Conservation (phyloP, 176 grass and related monocot genomes). For the Triticum turgidum region DNA sequence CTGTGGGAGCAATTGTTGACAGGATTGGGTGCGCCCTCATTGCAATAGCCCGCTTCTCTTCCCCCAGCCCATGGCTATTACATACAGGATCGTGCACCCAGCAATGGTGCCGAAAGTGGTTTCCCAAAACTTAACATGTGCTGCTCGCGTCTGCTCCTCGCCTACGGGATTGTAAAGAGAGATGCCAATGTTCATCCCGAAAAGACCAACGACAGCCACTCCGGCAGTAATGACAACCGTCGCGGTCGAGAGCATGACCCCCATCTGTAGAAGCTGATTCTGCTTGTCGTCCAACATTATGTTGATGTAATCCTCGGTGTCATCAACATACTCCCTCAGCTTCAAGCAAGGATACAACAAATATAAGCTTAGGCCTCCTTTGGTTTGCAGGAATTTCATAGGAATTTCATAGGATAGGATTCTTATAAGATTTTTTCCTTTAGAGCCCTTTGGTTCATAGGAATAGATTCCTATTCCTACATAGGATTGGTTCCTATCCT, state of each 20-base stretch:
- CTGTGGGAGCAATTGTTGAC: neutral
- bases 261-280: constrained; percentile 74
- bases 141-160: neutral
- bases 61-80: constrained; percentile 61
- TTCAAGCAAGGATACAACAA: constrained; percentile 20
- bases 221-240: constrained; percentile 67
- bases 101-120: constrained; percentile 52
- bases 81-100: constrained; percentile 50
- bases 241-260: constrained; percentile 68
- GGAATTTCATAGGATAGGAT: too few relatives aligned
- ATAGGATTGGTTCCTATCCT: too few relatives aligned
- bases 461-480: too few relatives aligned
- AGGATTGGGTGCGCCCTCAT: neutral
- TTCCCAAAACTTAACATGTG: constrained; percentile 62
- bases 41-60: constrained; percentile 72
- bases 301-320: constrained; percentile 77
- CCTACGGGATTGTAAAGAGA: constrained; percentile 37
- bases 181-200: constrained; percentile 75
- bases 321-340: constrained; percentile 71
- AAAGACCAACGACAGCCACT: constrained; percentile 61
- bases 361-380: neutral
- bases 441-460: too few relatives aligned
- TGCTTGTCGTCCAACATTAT: constrained; percentile 78
- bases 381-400: too few relatives aligned
- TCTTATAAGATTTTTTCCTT: too few relatives aligned